Evolutionary conservation across 2,329 filamentous ascomycete genomes (phyloP), one percentile per base, ranked within the genome.

Genomic region (Geosmithia putterillii): DNA sequence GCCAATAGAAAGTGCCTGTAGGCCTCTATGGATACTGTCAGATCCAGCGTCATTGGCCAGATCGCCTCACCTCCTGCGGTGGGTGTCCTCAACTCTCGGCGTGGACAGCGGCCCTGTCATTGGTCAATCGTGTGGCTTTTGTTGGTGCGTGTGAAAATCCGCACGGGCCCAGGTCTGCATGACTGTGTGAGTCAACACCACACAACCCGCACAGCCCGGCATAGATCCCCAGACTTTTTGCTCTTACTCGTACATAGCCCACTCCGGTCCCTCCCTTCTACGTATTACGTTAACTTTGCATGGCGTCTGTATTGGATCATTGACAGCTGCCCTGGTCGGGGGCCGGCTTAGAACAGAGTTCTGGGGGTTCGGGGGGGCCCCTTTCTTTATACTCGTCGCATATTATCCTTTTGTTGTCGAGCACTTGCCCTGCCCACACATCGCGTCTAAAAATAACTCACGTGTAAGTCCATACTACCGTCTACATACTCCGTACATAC

Each of bases 61-160:
- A 0, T 0, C 0, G 45, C n/a, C 49, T 57, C 57, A 52, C 54
- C 42, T 28, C 22, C 42, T 50, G 51, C 57, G 52, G 52, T 52
- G 51, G 45, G 48, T 44, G 41, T 44, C 44, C 49, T 52, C 49
- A 52, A 45, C 47, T 53, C 60, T 63, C 61, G 61, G 61, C 61
- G 60, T 58, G 54, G 40, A 50, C 45, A 46, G 38, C 40, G 46
- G 46, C 21, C 37, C 45, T 39, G 38, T 54, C 40, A 58, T 64
- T 63, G 56, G 61, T 45, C 56, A 56, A 60, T 60, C 40, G 46
- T 42, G 36, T n/a, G n/a, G n/a, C n/a, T n/a, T n/a, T 40, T 41
- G 10, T 32, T 32, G 28, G 28, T 32, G 28, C 10, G 10, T 7
- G 28, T 4, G 10, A 32, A 14, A 14, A 32, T 32, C 28, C 28